Evolutionary conservation across 768 basidiomycete species (phyloP).

Genomic region (Cantharellus cinnabarinus): DNA sequence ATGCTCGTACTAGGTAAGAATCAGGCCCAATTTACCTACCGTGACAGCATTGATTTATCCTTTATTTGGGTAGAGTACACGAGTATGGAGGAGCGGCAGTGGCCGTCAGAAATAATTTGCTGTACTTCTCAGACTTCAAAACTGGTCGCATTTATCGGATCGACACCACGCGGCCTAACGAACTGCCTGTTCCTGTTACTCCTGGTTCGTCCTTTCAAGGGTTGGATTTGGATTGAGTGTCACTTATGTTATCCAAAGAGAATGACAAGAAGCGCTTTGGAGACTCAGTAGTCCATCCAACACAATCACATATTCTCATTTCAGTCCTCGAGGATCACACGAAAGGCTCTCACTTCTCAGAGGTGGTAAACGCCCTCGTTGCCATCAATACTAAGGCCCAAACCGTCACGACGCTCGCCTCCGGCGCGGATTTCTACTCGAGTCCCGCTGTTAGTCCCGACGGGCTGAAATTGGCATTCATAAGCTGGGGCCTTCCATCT

Average conservation of each 20-base stretch:
- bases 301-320: constrained; percentile 31
- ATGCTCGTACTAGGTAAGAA: constrained; percentile 22
- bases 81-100: constrained; percentile 55
- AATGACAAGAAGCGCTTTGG: constrained; percentile 39
- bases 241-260: constrained; percentile 14
- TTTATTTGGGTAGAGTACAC: constrained; percentile 31
- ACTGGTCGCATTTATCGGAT: constrained; percentile 32
- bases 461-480: constrained; percentile 37
- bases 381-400: constrained; percentile 31
- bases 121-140: constrained; percentile 37
- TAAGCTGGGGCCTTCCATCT: constrained; percentile 42
- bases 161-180: constrained; percentile 13
- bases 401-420: constrained; percentile 25
- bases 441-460: constrained; percentile 38
- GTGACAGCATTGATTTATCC: background rate
- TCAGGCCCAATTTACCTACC: background rate
- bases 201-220: constrained; percentile 27
- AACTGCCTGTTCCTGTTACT: constrained; percentile 28
- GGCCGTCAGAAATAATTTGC: constrained; percentile 26
- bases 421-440: constrained; percentile 56
- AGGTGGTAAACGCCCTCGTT: constrained; percentile 36
- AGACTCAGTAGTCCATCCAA: constrained; percentile 38
- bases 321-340: constrained; percentile 58
- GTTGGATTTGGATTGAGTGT: background rate
- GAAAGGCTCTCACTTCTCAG: constrained; percentile 22